Base-by-base conservation (phyloP, 768 basidiomycete species). In the Leccinellum rugosiceps region DNA sequence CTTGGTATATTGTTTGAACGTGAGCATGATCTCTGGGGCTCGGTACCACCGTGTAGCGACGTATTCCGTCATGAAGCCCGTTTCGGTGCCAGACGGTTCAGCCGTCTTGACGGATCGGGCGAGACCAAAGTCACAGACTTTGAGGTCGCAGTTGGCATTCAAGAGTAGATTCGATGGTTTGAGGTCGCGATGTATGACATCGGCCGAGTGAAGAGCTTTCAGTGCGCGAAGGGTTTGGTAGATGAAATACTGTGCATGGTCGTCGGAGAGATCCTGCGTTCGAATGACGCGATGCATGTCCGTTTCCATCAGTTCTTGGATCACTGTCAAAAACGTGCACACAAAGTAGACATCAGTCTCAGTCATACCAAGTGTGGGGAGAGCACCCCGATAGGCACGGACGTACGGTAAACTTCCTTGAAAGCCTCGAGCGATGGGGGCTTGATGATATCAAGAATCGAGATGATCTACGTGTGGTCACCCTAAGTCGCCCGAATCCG, bases 11-110 rank as follows among this genome's bases (percentile, higher is more conserved):
- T 97, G 90, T 71, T 97, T 96, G 81, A 98, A 98, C 10, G 94
- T 97, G 52, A 99, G 81, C 97, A 99, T 99, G 76, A 99, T 95
- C 72, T 99, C 97, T 0, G 97, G 97, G 0, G 97, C 97, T 35
- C 97, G 86, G 69, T 98, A 99, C 97, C 97, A 99, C 64, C 97
- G 81, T 25, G 97, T 98, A 2, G 97, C 96, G 50, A 99, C 97
- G 68, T 95, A 96, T 85, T 94, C 92, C 2, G 93, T 96, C 93
- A 95, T 94, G 77, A 94, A 94, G 6, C 87, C 87, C 6, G 82
- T 90, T 65, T 91, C 89, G 7, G 88, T 91, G 23, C 89, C 90
- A 14, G 86, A 88, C 0, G 89, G 88, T 70, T 91, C 89, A 5
- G 90, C 90, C 4, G 90, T 92, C 74, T 83, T 89, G 43, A 92